Evolutionary conservation across 352 stramenopile species (phyloP), one percentile per base, ranked within the genome.

Genomic region (Lagenidium sp.): DNA sequence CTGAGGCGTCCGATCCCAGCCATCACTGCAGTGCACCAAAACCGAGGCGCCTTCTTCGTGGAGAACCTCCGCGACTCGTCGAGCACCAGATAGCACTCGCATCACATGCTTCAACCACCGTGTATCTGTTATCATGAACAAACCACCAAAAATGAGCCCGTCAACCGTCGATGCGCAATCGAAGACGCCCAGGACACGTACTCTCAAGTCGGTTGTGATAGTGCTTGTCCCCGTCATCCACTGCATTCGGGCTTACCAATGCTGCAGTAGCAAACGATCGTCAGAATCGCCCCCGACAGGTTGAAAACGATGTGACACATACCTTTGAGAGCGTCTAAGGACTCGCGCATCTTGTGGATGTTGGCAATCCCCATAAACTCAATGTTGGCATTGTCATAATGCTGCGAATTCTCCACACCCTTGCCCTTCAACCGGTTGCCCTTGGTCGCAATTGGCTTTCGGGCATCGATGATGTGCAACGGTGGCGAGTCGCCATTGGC

Each of bases 311-410:
- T 12, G 38, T 38, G 4, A 12, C 1, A 66, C 71, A 35, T 52
- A 89, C 76, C 56, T 47, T 88, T 82, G 3, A 97, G 47, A 11
- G 65, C 60, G 52, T 96, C 82, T 47, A 99, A 78, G 0, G 88
- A 94, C 55, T 98, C 89, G 38, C 96, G 92, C 70, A 99, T 97
- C 44, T 95, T 95, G 76, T 99, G 95, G 53, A 99, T 99, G 60
- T 99, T 99, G 13, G 86, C 92, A 55, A 99, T 99, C 19, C 95
- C 94, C 78, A 97, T 96, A 65, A 99, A 99, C 44, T 97, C 89
- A 36, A 99, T 84, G 2, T 85, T 95, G 10, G 85, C 82, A 38
- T 96, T 94, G 39, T 95, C 76, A 61, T 99, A 99, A 59, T 98
- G 84, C 53, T 95, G 89, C 13, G 88, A 95, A 63, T 98, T 97